A percentile compares a stretch with the other conserved stretches of the same genome.
phyloP scores from a whole-genome alignment of 768 basidiomycete genomes.

The Pleurotus citrinopileatus region DNA sequence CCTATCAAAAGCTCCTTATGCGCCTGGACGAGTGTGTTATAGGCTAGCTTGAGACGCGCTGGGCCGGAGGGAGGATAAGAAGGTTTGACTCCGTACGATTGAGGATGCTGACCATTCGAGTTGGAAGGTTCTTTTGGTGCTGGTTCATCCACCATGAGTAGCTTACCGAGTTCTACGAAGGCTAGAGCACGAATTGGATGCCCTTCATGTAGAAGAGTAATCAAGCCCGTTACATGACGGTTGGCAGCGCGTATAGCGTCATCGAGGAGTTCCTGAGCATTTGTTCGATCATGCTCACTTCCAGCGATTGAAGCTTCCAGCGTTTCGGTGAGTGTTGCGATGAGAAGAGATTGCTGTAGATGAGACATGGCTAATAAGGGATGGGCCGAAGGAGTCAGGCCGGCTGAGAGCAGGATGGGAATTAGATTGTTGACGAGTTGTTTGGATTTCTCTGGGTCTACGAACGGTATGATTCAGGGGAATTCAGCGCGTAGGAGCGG shows the following conservation, averaged over 20 bases:
- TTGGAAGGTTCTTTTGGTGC: constrained; percentile 14
- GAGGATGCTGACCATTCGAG: constrained; percentile 3
- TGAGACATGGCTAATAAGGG: constrained; percentile 75
- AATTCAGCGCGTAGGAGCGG: not conserved
- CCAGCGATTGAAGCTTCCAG: constrained; percentile 12
- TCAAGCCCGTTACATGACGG: constrained; percentile 51
- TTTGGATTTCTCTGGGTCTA: constrained; percentile 57
- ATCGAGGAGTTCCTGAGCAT: constrained; percentile 56
- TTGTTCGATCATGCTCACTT: constrained; percentile 8
- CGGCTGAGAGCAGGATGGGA: constrained; percentile 57
- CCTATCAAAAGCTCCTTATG: constrained; percentile 60
- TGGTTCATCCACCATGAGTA: constrained; percentile 77
- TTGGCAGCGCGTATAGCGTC: constrained; percentile 58
- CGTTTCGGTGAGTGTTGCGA: constrained; percentile 41
- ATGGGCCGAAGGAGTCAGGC: constrained; percentile 64
- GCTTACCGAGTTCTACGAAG: constrained; percentile 76
- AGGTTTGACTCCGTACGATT: constrained; percentile 13
- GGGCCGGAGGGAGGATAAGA: constrained; percentile 69
- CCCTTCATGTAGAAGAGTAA: constrained; percentile 49
- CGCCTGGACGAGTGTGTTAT: constrained; percentile 62
- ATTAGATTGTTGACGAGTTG: constrained; percentile 65
- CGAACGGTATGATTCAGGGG: constrained; percentile 2
- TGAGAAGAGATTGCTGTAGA: constrained; percentile 68
- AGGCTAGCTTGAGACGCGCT: constrained; percentile 58
- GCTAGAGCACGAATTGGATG: constrained; percentile 80